Evolutionary conservation across 2,329 filamentous ascomycete genomes (phyloP).

Genomic region (Aspergillus jensenii): DNA sequence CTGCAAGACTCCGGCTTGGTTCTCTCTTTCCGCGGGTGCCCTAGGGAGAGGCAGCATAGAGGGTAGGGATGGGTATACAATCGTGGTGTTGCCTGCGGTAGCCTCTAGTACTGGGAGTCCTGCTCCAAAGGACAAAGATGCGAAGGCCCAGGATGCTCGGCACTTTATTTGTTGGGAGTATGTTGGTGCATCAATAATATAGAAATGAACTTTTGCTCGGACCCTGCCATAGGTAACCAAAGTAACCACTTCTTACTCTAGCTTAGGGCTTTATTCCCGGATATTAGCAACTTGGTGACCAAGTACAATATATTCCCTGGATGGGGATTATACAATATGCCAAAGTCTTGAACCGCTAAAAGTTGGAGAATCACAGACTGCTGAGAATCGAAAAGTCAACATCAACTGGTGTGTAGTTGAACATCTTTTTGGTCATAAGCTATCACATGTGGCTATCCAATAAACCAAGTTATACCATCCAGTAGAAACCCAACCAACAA

Average conservation of each 20-base stretch:
- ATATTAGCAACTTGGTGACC: too few species aligned
- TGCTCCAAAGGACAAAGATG: neutral
- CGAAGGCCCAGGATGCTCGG: conserved; percentile 5
- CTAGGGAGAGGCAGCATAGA: conserved; percentile 39
- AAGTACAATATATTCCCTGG: too few species aligned
- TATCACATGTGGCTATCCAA: neutral
- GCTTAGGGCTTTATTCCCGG: neutral
- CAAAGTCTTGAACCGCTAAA: neutral
- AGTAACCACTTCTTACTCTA: neutral
- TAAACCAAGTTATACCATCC: conserved; percentile 1
- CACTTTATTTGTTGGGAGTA: conserved; percentile 42
- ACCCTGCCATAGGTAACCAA: neutral
- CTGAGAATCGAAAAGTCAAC: neutral
- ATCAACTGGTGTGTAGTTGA: neutral
- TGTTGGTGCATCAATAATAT: conserved; percentile 27
- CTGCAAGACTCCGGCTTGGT: conserved; percentile 27
- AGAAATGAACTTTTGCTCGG: conserved; percentile 6
- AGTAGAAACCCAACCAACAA: neutral
- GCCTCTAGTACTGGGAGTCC: neutral
- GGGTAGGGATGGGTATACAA: conserved; percentile 40
- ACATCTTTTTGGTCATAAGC: neutral
- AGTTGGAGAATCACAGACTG: too few species aligned
- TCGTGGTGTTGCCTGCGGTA: conserved; percentile 24
- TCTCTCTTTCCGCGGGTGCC: conserved; percentile 33
- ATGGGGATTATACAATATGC: neutral